Conservation (phyloP, 768 basidiomycete genomes). For the Naganishia vishniacii region DNA sequence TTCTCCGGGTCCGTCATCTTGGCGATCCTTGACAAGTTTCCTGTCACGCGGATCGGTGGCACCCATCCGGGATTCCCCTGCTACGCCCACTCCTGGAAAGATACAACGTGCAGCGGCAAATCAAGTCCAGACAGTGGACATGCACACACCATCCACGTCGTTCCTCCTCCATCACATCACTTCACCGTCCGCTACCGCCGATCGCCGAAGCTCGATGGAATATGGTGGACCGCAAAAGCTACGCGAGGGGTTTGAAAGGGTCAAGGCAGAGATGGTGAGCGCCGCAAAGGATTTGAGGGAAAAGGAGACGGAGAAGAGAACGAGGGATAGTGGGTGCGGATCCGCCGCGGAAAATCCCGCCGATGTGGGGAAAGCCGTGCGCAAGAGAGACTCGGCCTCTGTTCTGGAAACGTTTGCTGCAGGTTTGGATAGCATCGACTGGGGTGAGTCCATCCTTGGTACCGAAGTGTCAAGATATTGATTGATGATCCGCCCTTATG, state of each 20-base stretch:
- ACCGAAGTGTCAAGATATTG: background rate
- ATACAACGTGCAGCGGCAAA: background rate
- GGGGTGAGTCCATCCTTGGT: constrained; percentile 9
- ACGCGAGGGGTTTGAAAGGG: constrained; percentile 42
- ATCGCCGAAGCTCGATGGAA: constrained; percentile 37
- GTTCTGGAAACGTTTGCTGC: background rate
- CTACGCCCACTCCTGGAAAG: constrained; percentile 5
- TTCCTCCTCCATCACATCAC: constrained; percentile 24
- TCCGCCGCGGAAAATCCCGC: too few relatives aligned
- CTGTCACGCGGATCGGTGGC: background rate
- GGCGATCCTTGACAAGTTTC: background rate
- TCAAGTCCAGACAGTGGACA: background rate
- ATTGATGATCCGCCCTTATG: background rate
- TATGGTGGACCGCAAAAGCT: constrained; percentile 37
- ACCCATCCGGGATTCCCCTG: constrained; percentile 3
- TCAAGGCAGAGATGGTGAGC: constrained; percentile 42
- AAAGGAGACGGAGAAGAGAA: background rate
- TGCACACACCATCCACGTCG: constrained; percentile 6
- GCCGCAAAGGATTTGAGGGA: constrained; percentile 43
- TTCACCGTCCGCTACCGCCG: constrained; percentile 34
- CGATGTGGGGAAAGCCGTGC: too few relatives aligned
- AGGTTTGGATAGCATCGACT: constrained; percentile 12
- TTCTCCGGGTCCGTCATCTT: background rate
- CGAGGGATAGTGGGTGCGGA: background rate
- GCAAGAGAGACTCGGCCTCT: too few relatives aligned